A percentile compares a stretch with the other conserved stretches of the same genome.
Evolutionary conservation across 306 rosid genomes (phyloP).

Genomic region (Cicer yamashitae): DNA sequence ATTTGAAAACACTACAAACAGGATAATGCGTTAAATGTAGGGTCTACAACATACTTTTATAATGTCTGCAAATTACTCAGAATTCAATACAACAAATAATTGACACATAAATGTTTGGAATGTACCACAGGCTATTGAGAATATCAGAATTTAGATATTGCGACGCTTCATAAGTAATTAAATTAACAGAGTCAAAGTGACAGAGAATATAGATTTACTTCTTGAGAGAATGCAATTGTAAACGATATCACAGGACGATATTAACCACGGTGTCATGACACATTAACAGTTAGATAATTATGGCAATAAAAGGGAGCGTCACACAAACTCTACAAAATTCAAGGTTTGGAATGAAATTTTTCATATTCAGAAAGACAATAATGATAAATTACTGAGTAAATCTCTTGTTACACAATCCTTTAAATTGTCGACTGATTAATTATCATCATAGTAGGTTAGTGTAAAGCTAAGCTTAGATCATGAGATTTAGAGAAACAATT

Average conservation of each 20-base stretch:
- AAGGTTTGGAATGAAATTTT: neutral
- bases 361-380: slow-evolving; percentile 7
- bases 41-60: too few species aligned
- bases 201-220: too few species aligned
- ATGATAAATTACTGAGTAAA: neutral
- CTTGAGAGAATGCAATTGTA: neutral
- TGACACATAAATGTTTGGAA: neutral
- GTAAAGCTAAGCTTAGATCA: too few species aligned
- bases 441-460: too few species aligned
- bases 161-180: neutral
- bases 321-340: neutral
- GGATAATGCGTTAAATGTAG: too few species aligned
- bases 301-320: neutral
- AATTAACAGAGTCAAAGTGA: neutral
- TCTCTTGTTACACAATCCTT: neutral
- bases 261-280: neutral
- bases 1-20: neutral
- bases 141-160: neutral
- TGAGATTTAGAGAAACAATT: too few species aligned
- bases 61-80: neutral
- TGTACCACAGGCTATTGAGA: neutral
- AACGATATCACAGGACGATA: neutral
- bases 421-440: neutral
- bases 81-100: slow-evolving; percentile 1
- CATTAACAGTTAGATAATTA: neutral